Percentiles rank a stretch among this genome's conserved stretches.
Evolutionary conservation across 306 rosid species (phyloP).

Genomic region (Gynostemma pentaphyllum): DNA sequence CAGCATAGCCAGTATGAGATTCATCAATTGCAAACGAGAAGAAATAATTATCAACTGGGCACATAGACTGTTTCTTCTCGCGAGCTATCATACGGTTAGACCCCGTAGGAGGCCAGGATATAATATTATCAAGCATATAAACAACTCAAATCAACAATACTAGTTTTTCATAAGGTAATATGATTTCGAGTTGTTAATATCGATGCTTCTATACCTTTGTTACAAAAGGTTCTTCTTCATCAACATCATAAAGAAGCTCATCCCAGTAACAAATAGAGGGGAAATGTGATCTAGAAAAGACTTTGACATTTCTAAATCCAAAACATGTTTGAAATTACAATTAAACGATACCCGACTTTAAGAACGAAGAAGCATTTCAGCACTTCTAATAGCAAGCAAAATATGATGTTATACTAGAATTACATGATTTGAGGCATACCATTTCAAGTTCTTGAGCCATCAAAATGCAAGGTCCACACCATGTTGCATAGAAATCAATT

Average conservation of each 20-base stretch:
- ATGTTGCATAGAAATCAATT: constrained; percentile 83
- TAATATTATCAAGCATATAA: not conserved
- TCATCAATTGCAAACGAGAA: not conserved
- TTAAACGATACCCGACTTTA: not conserved
- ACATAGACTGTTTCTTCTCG: not conserved
- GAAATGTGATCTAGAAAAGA: not conserved
- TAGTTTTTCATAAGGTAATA: not conserved
- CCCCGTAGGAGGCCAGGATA: not conserved
- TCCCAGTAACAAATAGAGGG: not conserved
- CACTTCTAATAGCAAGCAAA: not conserved
- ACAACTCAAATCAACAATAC: not conserved
- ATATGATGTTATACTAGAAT: not conserved
- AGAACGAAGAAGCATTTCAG: not conserved
- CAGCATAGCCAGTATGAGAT: not conserved
- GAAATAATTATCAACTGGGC: not conserved
- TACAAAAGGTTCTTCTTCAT: not conserved
- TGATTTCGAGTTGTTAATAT: not conserved
- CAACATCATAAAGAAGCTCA: not conserved
- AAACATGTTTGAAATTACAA: not conserved
- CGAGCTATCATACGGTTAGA: not conserved
- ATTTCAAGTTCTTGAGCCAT: constrained; percentile 98
- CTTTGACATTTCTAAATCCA: not conserved
- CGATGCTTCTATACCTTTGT: not conserved
- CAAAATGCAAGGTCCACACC: constrained; percentile 95
- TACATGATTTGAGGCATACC: constrained; percentile 30